phyloP scores from a whole-genome alignment of 768 basidiomycete species.

The Amanita subjunquillea region DNA sequence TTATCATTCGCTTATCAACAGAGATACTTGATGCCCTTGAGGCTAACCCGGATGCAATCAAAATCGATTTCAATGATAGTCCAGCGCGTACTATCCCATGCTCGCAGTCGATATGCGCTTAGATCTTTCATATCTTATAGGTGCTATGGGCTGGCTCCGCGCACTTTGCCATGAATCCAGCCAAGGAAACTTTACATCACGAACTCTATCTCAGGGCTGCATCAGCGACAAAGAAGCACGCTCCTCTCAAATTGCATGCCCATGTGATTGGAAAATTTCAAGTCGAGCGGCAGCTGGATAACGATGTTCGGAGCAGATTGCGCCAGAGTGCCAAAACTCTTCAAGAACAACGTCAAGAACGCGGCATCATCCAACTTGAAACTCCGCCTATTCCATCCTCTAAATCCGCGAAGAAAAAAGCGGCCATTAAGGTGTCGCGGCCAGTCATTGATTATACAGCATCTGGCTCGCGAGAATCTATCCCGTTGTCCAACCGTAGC shows the following conservation, averaged over 20 bases:
- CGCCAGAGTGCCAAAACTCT: constrained; percentile 31
- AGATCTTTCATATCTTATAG: constrained; percentile 21
- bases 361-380: constrained; percentile 42
- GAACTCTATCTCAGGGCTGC: constrained; percentile 66
- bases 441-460: background rate
- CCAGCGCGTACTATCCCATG: constrained; percentile 33
- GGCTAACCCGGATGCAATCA: constrained; percentile 31
- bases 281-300: constrained; percentile 51
- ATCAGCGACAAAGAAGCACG: constrained; percentile 44
- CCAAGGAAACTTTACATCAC: constrained; percentile 46
- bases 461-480: background rate
- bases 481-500: constrained; percentile 18
- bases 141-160: constrained; percentile 56
- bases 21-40: constrained; percentile 65
- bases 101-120: background rate
- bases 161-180: constrained; percentile 49
- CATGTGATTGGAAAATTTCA: constrained; percentile 65
- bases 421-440: background rate
- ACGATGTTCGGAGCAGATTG: constrained; percentile 32
- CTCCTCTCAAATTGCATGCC: constrained; percentile 64
- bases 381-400: constrained; percentile 25
- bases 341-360: constrained; percentile 28
- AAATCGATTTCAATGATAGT: constrained; percentile 51
- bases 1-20: constrained; percentile 66
- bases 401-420: constrained; percentile 23